Percentiles rank a stretch among this genome's conserved stretches.
These are phyloP conservation scores for Corymbia maculata DNA, from an alignment of 345 rosid species.

Conservation along the genomic window DNA sequence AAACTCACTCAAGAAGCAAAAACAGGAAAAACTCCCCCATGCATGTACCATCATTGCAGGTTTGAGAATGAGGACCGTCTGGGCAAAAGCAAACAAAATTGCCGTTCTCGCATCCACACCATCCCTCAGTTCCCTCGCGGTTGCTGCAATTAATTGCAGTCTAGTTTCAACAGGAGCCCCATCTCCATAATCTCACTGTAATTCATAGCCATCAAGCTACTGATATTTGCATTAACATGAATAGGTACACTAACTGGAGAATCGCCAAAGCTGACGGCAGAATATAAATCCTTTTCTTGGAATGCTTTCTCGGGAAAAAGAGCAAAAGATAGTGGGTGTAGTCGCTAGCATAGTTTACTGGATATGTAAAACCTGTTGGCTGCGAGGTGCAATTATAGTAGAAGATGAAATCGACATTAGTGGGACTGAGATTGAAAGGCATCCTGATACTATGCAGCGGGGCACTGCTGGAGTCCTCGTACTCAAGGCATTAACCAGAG, in stretches of 20 bases:
- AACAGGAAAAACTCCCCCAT: not conserved
- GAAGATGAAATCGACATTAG: constrained; percentile 17
- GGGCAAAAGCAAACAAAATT: constrained; percentile 40
- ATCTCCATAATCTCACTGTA: constrained; percentile 30
- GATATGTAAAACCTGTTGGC: constrained; percentile 1
- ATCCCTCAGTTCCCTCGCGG: constrained; percentile 38
- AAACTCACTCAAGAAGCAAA: not conserved
- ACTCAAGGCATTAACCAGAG: not conserved
- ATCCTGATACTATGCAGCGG: constrained; percentile 21
- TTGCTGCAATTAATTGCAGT: constrained; percentile 24
- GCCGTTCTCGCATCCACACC: constrained; percentile 25
- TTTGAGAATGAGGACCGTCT: constrained; percentile 21
- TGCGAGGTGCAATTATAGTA: constrained; percentile 29
- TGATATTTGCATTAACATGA: not conserved
- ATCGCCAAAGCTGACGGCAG: constrained; percentile 5
- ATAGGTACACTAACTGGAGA: constrained; percentile 14
- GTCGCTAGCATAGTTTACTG: constrained; percentile 21
- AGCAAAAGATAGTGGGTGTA: constrained; percentile 21
- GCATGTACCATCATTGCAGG: constrained; percentile 37
- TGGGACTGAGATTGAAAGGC: constrained; percentile 24
- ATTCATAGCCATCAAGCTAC: not conserved
- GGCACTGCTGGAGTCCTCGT: not conserved
- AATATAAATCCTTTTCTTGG: not conserved
- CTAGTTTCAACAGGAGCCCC: constrained; percentile 54
- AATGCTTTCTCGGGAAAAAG: constrained; percentile 10